Evolutionary conservation across 2,329 filamentous ascomycete genomes (phyloP).

Genomic region (Fusarium sororula): DNA sequence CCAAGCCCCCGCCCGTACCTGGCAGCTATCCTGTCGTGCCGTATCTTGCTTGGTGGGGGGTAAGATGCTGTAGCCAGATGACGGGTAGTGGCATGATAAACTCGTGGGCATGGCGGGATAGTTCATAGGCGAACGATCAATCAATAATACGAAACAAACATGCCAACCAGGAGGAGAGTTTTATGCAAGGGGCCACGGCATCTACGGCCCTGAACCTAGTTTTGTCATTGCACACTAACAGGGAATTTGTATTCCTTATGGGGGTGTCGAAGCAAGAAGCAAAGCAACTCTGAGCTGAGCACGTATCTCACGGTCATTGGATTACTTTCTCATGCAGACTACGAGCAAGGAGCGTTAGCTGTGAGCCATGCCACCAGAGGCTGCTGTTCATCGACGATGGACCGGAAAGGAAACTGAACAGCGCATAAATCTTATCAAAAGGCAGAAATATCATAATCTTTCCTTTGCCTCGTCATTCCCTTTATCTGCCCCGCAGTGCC

Average conservation of each 20-base stretch:
- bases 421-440: constrained; percentile 13
- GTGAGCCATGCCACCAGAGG: not conserved
- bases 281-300: not conserved
- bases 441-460: not conserved
- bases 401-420: constrained; percentile 1
- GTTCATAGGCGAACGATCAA: constrained; percentile 13
- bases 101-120: constrained; percentile 23
- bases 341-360: constrained; percentile 5
- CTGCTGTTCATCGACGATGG: not conserved
- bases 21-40: constrained; percentile 1
- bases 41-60: constrained; percentile 21
- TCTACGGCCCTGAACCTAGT: constrained; percentile 15
- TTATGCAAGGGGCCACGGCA: constrained; percentile 30
- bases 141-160: not conserved
- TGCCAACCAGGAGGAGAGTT: constrained; percentile 25
- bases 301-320: constrained; percentile 14
- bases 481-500: constrained; percentile 19
- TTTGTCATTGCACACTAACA: constrained; percentile 2
- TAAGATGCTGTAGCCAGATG: not conserved
- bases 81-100: constrained; percentile 21
- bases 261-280: constrained; percentile 9
- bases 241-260: not conserved
- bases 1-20: constrained; percentile 1
- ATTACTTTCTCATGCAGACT: constrained; percentile 8
- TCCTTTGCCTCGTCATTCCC: not conserved